Evolutionary conservation across 2,329 filamentous ascomycete genomes (phyloP), one percentile per base, ranked within the genome.

Genomic region (Colletotrichum acutatum): DNA sequence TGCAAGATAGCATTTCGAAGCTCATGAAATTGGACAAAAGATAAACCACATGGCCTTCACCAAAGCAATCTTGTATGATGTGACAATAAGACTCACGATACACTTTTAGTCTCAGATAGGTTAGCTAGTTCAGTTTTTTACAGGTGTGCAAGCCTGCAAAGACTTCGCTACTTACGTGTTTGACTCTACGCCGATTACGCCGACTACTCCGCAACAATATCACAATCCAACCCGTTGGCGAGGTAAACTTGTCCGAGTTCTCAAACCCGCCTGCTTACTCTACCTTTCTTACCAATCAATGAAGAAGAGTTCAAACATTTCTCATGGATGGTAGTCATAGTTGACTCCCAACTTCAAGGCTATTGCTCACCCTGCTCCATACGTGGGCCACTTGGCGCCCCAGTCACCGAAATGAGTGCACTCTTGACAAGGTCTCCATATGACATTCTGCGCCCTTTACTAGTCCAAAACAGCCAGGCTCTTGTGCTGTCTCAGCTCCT

Each of bases 391-490:
- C 8, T 49, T 22, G 5, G 14, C 14, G 49, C 5, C 61, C 7
- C 26, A n/a, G 11, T 26, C 11, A 5, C 1, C 8, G 8, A 16
- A 16, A n/a, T 1, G 14, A 32, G 4, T 8, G 3, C 26, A 19
- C 24, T 24, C 9, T 46, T 62, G 59, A 7, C 16, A 6, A 49
- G 8, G 16, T 30, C 11, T 28, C 22, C 6, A 30, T 11, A 6
- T 66, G 62, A 60, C 54, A 32, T 53, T 42, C 54, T 42, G 19
- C 61, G 62, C 61, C 62, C 61, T 70, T 26, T 49, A 8, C 42
- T 70, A 54, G n/a, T 30, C 30, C 30, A 42, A 56, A 37, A 52
- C 37, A 22, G 46, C 42, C 34, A 11, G 34, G 11, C 19, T 26
- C 16, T 8, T 22, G 5, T 24, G 19, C 28, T 34, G 30, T 9